phyloP scores from a whole-genome alignment of 371 early-diverging fungal genomes.

The Cokeromyces recurvatus region DNA sequence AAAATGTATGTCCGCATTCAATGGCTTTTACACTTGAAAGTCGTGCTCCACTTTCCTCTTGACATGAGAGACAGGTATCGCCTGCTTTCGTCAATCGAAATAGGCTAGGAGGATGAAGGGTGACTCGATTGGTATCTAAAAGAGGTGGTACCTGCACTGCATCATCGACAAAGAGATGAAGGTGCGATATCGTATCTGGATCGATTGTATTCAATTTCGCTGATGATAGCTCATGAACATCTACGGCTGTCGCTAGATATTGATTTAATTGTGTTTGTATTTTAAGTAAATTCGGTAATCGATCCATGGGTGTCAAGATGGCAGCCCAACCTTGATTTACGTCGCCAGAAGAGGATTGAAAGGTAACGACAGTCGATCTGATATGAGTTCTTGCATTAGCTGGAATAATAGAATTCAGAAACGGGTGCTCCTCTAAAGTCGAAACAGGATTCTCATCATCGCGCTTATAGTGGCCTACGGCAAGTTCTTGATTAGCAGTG shows the following conservation, averaged over 20 bases:
- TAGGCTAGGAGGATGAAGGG: slow-evolving; percentile 40
- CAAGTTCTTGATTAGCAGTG: slow-evolving; percentile 78
- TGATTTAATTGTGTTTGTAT: slow-evolving; percentile 23
- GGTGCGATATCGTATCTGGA: neutral
- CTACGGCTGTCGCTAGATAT: slow-evolving; percentile 20
- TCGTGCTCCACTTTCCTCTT: slow-evolving; percentile 9
- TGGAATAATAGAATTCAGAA: too few species aligned
- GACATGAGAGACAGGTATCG: slow-evolving; percentile 65
- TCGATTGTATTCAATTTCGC: neutral
- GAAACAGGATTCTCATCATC: neutral
- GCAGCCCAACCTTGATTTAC: slow-evolving; percentile 17
- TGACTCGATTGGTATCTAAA: neutral
- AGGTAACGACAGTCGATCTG: slow-evolving; percentile 2
- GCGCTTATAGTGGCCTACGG: slow-evolving; percentile 23
- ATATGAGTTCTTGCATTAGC: too few species aligned
- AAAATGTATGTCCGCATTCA: slow-evolving; percentile 89
- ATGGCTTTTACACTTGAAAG: slow-evolving; percentile 64
- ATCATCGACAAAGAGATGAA: slow-evolving; percentile 31
- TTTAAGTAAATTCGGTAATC: slow-evolving; percentile 28
- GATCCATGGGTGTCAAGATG: slow-evolving; percentile 14
- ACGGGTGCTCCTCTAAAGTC: too few species aligned
- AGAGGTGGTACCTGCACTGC: slow-evolving; percentile 6
- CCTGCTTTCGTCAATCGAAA: slow-evolving; percentile 54
- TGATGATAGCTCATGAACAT: slow-evolving; percentile 4
- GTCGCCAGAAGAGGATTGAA: neutral